These are phyloP conservation scores for Eremomyces bilateralis DNA, from an alignment of 495 filamentous ascomycete species.

Conservation along the genomic window DNA sequence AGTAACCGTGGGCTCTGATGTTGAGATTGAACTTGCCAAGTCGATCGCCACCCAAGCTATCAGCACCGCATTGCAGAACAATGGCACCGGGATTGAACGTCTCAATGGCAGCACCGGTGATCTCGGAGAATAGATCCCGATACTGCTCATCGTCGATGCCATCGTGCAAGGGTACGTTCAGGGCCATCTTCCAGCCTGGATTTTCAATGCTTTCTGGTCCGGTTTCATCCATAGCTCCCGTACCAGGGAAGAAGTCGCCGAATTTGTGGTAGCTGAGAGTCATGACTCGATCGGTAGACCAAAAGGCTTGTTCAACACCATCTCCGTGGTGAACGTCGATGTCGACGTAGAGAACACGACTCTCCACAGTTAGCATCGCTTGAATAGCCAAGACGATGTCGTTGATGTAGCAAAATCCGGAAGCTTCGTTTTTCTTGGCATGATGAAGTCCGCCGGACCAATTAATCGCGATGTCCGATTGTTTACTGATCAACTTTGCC, in stretches of 20 bases:
- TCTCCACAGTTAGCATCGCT: conserved; percentile 66
- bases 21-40: conserved; percentile 93
- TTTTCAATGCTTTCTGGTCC: conserved; percentile 37
- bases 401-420: conserved; percentile 95
- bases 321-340: conserved; percentile 98
- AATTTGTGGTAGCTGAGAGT: conserved; percentile 97
- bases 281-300: conserved; percentile 87
- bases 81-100: conserved; percentile 69
- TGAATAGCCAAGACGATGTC: conserved; percentile 94
- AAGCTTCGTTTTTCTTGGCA: conserved; percentile 83
- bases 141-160: conserved; percentile 92
- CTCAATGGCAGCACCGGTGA: conserved; percentile 53
- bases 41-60: conserved; percentile 82
- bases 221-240: conserved; percentile 34
- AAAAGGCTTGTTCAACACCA: conserved; percentile 93
- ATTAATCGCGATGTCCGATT: conserved; percentile 91
- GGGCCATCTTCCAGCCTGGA: conserved; percentile 37
- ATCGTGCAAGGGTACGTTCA: conserved; percentile 47
- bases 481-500: conserved; percentile 60
- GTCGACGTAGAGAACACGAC: conserved; percentile 89
- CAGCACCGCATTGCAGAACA: conserved; percentile 89
- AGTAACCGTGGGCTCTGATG: conserved; percentile 77
- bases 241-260: conserved; percentile 56
- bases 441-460: conserved; percentile 99
- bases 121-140: conserved; percentile 55